phyloP scores from a whole-genome alignment of 805 yeast genomes.

The Saturnispora dispora region DNA sequence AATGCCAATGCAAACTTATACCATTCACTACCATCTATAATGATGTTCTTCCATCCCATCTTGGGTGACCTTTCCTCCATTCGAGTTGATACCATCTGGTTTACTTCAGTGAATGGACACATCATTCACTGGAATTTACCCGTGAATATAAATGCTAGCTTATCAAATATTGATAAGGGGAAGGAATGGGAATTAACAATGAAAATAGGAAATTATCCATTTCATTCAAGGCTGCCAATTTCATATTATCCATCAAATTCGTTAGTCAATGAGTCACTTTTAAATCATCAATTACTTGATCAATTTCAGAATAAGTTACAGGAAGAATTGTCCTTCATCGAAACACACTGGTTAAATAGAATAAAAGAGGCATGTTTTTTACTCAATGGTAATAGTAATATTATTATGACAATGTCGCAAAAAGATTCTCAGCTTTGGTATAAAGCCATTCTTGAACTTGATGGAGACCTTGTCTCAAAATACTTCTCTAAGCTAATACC shows the following conservation, averaged over 20 bases:
- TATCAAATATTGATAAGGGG: conserved; percentile 11
- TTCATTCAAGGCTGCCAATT: conserved; percentile 34
- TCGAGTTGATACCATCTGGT: not conserved
- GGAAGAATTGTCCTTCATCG: conserved; percentile 22
- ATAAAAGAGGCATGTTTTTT: conserved; percentile 76
- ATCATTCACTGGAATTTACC: conserved; percentile 67
- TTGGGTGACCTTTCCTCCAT: not conserved
- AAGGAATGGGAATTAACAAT: conserved; percentile 39
- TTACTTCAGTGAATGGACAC: not conserved
- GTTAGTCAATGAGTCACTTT: not conserved
- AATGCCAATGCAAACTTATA: conserved; percentile 1
- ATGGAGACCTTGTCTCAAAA: conserved; percentile 18
- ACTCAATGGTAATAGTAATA: conserved; percentile 66
- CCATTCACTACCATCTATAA: not conserved
- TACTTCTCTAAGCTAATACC: conserved; percentile 24
- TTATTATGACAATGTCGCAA: conserved; percentile 69
- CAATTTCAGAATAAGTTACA: not conserved
- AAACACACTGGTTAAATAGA: conserved; percentile 61
- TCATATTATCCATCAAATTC: conserved; percentile 12
- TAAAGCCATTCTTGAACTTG: conserved; percentile 30
- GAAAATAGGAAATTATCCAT: conserved; percentile 35
- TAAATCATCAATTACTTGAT: not conserved
- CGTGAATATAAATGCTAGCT: conserved; percentile 44
- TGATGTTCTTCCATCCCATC: not conserved
- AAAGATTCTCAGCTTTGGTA: conserved; percentile 51